These are phyloP conservation scores for Flaveria linearis DNA, from an alignment of 129 eudicot species.

Conservation along the genomic window DNA sequence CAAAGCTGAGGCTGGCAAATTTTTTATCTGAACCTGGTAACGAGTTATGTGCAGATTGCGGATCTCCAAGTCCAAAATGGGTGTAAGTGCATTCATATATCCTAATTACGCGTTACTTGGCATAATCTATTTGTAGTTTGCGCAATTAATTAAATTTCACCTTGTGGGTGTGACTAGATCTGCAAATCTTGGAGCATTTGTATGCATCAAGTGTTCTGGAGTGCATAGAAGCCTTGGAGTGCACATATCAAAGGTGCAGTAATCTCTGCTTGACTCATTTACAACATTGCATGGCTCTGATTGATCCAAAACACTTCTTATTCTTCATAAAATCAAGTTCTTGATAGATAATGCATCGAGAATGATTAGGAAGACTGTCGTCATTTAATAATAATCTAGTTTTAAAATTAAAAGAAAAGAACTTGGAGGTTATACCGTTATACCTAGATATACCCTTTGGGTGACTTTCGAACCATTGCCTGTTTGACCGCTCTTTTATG, in stretches of 20 bases:
- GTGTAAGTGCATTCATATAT: constrained; percentile 58
- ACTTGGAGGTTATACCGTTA: background rate
- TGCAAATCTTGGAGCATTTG: constrained; percentile 70
- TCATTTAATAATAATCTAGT: too few relatives aligned
- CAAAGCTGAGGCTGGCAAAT: constrained; percentile 54
- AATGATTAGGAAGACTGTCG: too few relatives aligned
- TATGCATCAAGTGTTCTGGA: constrained; percentile 97
- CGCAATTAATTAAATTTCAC: background rate
- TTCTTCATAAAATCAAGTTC: background rate
- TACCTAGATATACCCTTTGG: background rate
- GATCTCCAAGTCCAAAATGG: constrained; percentile 92
- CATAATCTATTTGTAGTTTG: background rate
- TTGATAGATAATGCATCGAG: background rate
- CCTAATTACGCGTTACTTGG: background rate
- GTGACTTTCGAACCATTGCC: background rate
- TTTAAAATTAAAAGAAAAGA: background rate
- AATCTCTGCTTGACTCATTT: constrained; percentile 14
- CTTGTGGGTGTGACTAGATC: constrained; percentile 54
- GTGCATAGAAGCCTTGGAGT: constrained; percentile 98
- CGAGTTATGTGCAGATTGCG: constrained; percentile 85
- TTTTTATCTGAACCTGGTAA: constrained; percentile 64
- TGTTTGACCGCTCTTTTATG: background rate
- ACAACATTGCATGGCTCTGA: background rate
- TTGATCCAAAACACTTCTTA: background rate
- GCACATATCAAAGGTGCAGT: constrained; percentile 81